phyloP scores from a whole-genome alignment of 2,329 filamentous ascomycete genomes.

The Pestalotiopsis sp. region DNA sequence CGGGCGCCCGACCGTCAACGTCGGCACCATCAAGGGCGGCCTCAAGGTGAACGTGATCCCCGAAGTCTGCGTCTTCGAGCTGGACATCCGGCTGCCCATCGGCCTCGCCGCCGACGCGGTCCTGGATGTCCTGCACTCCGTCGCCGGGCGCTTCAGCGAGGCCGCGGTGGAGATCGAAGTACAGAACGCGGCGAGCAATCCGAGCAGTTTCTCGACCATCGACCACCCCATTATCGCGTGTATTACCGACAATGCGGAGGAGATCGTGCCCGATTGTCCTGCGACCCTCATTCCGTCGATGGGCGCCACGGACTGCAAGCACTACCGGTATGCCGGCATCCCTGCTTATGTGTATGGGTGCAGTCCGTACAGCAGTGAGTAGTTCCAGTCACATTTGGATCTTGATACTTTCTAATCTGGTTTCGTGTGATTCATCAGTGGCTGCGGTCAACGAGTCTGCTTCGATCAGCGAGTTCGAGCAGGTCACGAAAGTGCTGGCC shows the following conservation, averaged over 20 bases:
- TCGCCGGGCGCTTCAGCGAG: not conserved
- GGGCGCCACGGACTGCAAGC: slow-evolving; percentile 8
- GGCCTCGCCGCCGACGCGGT: not conserved
- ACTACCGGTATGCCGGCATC: slow-evolving; percentile 6
- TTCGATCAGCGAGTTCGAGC: not conserved
- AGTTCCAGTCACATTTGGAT: not conserved
- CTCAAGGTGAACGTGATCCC: slow-evolving; percentile 1
- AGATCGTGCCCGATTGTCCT: not conserved
- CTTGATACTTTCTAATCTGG: not conserved
- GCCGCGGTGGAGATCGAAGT: not conserved
- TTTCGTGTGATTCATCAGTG: not conserved
- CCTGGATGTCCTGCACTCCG: not conserved
- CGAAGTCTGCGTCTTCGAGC: not conserved
- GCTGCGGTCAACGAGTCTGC: slow-evolving; percentile 5
- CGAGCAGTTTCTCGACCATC: not conserved
- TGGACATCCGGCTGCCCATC: slow-evolving; percentile 5
- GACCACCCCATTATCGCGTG: not conserved
- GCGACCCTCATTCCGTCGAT: not conserved
- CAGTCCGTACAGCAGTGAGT: slow-evolving; percentile 1
- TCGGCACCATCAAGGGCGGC: not conserved
- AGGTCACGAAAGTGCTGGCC: slow-evolving; percentile 1
- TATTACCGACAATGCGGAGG: not conserved
- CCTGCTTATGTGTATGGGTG: slow-evolving; percentile 2
- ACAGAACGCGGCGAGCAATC: not conserved
- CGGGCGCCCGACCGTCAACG: slow-evolving; percentile 2